Evolutionary conservation across 2,329 filamentous ascomycete species (phyloP), one percentile per base, ranked within the genome.

Genomic region (Mollisia scopiformis): DNA sequence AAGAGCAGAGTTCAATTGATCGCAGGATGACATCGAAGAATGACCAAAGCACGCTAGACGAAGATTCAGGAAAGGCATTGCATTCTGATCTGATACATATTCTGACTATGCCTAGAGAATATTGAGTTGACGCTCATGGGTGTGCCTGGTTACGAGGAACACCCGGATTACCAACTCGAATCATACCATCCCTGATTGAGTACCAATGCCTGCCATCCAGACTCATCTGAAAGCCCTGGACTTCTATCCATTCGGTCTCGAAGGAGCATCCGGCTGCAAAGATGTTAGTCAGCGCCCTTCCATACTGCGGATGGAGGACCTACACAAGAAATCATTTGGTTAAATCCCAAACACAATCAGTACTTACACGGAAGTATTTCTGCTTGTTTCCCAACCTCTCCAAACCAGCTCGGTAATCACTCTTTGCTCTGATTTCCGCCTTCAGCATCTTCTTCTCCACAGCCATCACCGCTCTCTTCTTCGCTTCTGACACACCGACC

Each of bases 311-410:
- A 14, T 27, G 8, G 10, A 47, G n/a, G 23, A 28, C 43, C 16
- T 27, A 47, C 25, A n/a, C 43, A 27, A 19, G 23, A 27, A 27
- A 27, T 51, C 13, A 33, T 21, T 51, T 51, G 11, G 28, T 51
- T 28, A 33, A 16, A 33, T 51, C 49, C 3, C 3, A 33, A 51
- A 51, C 49, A n/a, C 27, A 33, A 21, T 14, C 13, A 25, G 53
- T 57, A 21, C 43, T 51, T 13, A 67, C 68, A 55, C 63, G 67
- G 30, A 63, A 72, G 16, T 57, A 61, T 58, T 71, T 72, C 62
- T 72, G 70, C 58, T 60, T 64, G 57, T 71, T 71, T 13, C 62
- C 69, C 14, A 57, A 63, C 25, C 57, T 68, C 46, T 71, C 70
- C 27, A 72, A 46, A 19, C 60, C 41, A 21, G 59, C 41, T 51